A percentile compares a stretch with the other conserved stretches of the same genome.
phyloP scores from a whole-genome alignment of 306 rosid genomes.

The Ormosia emarginata region DNA sequence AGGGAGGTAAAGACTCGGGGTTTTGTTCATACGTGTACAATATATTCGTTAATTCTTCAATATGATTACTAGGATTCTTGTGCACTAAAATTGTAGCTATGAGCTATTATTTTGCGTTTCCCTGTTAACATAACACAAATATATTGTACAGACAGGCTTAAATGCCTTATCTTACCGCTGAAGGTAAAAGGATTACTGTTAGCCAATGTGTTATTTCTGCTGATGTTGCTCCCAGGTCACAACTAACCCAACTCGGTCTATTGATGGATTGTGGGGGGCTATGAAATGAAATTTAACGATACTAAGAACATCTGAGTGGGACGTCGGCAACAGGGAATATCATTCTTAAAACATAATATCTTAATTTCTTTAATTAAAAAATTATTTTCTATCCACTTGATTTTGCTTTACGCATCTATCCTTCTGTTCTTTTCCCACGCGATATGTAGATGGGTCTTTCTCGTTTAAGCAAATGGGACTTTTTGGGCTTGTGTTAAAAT shows the following conservation, averaged over 20 bases:
- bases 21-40: constrained; percentile 40
- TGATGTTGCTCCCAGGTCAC: no score
- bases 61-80: constrained; percentile 32
- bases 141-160: constrained; percentile 43
- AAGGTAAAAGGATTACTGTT: constrained; percentile 4
- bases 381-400: background rate
- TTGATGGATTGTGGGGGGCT: background rate
- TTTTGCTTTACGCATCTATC: background rate
- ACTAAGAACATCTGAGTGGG: background rate
- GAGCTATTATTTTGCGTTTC: constrained; percentile 6
- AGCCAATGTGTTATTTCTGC: background rate
- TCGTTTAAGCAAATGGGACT: background rate
- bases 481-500: background rate
- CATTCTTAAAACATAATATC: background rate
- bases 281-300: background rate
- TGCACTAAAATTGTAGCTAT: constrained; percentile 32
- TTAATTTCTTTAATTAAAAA: no score
- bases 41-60: constrained; percentile 26
- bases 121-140: background rate
- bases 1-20: constrained; percentile 25
- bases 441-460: background rate
- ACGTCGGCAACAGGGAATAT: background rate
- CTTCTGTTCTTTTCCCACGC: background rate
- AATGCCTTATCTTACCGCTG: constrained; percentile 23
- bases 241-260: background rate